These are phyloP conservation scores for Metschnikowia peoriensis DNA, from an alignment of 805 yeast species.

Conservation along the genomic window DNA sequence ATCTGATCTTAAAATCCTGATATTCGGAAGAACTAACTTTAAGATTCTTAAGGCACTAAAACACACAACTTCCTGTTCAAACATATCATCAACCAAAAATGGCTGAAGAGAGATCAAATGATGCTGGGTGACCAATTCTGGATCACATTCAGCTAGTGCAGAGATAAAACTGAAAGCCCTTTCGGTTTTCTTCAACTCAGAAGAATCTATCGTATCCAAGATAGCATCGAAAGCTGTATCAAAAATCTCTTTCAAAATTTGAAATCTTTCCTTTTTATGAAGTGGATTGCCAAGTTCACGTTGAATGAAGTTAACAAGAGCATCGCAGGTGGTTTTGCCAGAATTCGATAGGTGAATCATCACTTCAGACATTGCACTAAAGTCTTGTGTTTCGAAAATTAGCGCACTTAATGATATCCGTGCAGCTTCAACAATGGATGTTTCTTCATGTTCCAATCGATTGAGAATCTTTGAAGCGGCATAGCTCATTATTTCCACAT, in stretches of 20 bases:
- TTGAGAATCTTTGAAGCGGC: conserved; percentile 53
- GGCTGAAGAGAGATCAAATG: conserved; percentile 68
- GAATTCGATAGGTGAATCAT: conserved; percentile 37
- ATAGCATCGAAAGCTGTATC: conserved; percentile 5
- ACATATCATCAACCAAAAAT: conserved; percentile 50
- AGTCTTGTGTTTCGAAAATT: conserved; percentile 19
- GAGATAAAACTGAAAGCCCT: conserved; percentile 49
- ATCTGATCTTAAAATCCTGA: conserved; percentile 46
- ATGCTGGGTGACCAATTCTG: conserved; percentile 57
- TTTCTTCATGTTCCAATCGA: conserved; percentile 72
- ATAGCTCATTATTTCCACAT: conserved; percentile 31
- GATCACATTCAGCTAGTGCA: conserved; percentile 51
- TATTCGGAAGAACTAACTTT: conserved; percentile 45
- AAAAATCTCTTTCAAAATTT: background rate
- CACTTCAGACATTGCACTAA: conserved; percentile 22
- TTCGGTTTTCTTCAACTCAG: background rate
- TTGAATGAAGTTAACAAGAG: conserved; percentile 4
- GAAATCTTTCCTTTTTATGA: background rate
- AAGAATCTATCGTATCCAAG: conserved; percentile 2
- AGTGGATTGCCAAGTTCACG: background rate
- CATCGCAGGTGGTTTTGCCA: background rate
- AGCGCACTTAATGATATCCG: conserved; percentile 28
- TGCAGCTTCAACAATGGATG: conserved; percentile 41
- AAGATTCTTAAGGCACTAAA: conserved; percentile 55
- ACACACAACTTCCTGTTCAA: conserved; percentile 40